Base-by-base conservation (phyloP, 2,329 filamentous ascomycete genomes). In the Penicillium sp. region DNA sequence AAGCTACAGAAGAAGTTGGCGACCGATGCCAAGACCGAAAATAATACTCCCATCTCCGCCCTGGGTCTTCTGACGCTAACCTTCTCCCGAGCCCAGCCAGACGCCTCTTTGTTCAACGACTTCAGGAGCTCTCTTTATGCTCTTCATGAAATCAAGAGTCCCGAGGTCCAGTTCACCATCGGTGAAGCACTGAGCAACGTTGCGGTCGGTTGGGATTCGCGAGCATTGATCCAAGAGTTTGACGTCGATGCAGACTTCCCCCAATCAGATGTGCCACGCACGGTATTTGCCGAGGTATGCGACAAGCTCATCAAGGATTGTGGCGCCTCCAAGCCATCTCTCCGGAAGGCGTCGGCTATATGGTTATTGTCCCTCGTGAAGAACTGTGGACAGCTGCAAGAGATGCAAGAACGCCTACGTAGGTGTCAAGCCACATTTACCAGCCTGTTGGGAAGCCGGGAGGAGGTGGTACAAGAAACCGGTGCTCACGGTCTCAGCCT, bases 381-480 rank as follows among this genome's bases (percentile, higher is more conserved):
- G 73, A 93, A 95, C 76, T 96, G 93, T 73, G 92, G 92, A 0
- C 89, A 93, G 66, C 81, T 92, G n/a, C 74, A 81, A 3, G 86
- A 91, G 65, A 85, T 98, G 5, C 91, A 96, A 72, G 81, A 82
- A 4, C 86, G 88, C 13, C 82, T 99, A 42, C 85, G 91, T 54
- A 87, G 92, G 69, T 93, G 90, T 61, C 95, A 99, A 76, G 86
- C 85, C 38, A 91, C 92, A 0, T 99, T 99, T 76, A 93, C 96
- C 83, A 85, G 89, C 28, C 89, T 97, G 33, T 84, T 99, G 13
- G 90, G 89, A 17, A 93, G 96, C 61, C 86, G 93, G 22, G 95
- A 99, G 71, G 93, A 98, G 73, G 86, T 98, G 9, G 93, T 98
- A 0, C 95, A 99, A 76, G 95, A 99, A 78, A 96, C 93, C 4